Base-by-base conservation (phyloP, 495 filamentous ascomycete genomes). In the Aspergillus nidulans region DNA sequence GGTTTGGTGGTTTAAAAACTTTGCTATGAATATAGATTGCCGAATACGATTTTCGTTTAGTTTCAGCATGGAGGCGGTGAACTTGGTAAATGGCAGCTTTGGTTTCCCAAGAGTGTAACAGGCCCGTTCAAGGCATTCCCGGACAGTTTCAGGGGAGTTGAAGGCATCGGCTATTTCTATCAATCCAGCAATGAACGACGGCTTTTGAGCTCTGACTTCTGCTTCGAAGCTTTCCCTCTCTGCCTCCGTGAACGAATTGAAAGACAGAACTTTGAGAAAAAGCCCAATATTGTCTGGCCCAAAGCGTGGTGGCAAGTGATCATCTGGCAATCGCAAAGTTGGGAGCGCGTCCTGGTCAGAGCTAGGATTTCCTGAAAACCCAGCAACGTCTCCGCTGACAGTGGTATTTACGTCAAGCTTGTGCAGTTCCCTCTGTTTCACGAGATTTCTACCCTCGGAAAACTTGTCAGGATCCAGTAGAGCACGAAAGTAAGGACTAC, bases 401-500 rank as follows among this genome's bases (percentile, higher is more conserved):
- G 13, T 25, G 9, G 15, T 30, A 10, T 6, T 20, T 32, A 39
- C 19, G n/a, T 32, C 32, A 10, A 25, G n/a, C 6, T 21, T 32
- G 26, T 24, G 41, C 12, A 50, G 46, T 18, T 42, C 23, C 47
- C 65, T 65, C 36, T 70, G 68, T 20, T 65, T 60, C 57, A 68
- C 56, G 26, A 70, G 62, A 13, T 65, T n/a, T 36, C 62, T 69
- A 6, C 77, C 77, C 52, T 81, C 78, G 1, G 60, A 60, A 52
- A 81, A 81, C 50, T 80, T 81, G 19, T 66, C 58, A 1, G 73
- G 70, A 46, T 80, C 75, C 8, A 81, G 63, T 6, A 81, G 59
- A 6, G 67, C 72, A 26, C 69, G 61, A 42, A 80, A 80, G 36
- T 80, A 81, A 2, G 71, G 71, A 49, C 72, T 74, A 15, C 68